Evolutionary conservation across 176 grass and related monocot genomes (phyloP).

Genomic region (Avena atlantica): DNA sequence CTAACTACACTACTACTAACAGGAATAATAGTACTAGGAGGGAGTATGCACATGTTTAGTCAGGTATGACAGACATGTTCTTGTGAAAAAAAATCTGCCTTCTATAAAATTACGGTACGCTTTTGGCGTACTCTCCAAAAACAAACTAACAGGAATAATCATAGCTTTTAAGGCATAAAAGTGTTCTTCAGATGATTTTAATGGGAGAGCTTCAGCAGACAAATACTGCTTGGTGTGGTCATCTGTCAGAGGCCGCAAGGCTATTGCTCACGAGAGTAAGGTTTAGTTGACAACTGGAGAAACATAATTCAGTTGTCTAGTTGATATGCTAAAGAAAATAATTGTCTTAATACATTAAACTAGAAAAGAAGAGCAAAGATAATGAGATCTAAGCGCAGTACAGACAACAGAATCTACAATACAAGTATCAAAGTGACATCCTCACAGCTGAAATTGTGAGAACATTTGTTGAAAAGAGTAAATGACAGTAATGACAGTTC

Average conservation of each 20-base stretch:
- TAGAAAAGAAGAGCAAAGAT: not conserved
- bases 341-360: constrained; percentile 9
- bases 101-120: too few relatives aligned
- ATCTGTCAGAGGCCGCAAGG: constrained; percentile 5
- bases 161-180: constrained; percentile 19
- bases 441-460: not conserved
- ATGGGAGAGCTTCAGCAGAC: constrained; percentile 16
- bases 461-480: constrained; percentile 13
- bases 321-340: not conserved
- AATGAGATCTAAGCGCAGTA: not conserved
- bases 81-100: too few relatives aligned
- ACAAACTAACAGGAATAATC: not conserved
- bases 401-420: not conserved
- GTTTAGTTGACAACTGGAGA: constrained; percentile 12
- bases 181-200: constrained; percentile 3
- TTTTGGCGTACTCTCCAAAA: too few relatives aligned
- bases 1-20: not conserved
- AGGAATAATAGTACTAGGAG: not conserved
- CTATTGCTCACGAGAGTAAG: not conserved
- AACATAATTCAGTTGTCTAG: constrained; percentile 1
- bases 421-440: not conserved
- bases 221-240: not conserved
- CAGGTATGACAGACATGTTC: too few relatives aligned
- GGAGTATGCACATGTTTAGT: too few relatives aligned
- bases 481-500: not conserved